Evolutionary conservation across 2,329 filamentous ascomycete genomes (phyloP).

Genomic region (Fusarium phyllophilum): DNA sequence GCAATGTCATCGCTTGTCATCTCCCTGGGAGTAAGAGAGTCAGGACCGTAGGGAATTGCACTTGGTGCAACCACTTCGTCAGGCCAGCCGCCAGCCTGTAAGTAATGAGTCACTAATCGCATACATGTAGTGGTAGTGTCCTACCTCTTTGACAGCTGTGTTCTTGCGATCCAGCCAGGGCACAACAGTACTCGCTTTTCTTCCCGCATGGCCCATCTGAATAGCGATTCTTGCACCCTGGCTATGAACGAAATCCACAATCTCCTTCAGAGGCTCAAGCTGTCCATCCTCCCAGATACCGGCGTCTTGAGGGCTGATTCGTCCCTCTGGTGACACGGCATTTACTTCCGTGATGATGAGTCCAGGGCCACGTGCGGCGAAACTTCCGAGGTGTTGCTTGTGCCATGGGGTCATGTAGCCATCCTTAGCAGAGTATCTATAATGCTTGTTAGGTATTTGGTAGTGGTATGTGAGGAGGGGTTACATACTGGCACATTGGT

Average conservation of each 20-base stretch:
- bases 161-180: constrained; percentile 43
- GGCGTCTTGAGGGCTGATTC: constrained; percentile 75
- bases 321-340: constrained; percentile 70
- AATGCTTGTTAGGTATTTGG: neutral
- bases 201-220: constrained; percentile 76
- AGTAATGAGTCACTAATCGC: neutral
- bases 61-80: constrained; percentile 40
- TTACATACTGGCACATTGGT: constrained; percentile 58
- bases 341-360: constrained; percentile 76
- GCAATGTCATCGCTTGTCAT: constrained; percentile 40
- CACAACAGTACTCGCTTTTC: constrained; percentile 58
- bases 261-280: constrained; percentile 65
- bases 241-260: constrained; percentile 70
- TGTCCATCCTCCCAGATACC: constrained; percentile 80
- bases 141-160: constrained; percentile 38
- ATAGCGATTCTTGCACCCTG: constrained; percentile 74
- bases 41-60: constrained; percentile 34
- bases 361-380: constrained; percentile 59
- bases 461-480: neutral
- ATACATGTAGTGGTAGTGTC: no score
- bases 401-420: constrained; percentile 57
- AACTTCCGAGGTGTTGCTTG: constrained; percentile 52
- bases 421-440: constrained; percentile 49
- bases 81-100: constrained; percentile 40
- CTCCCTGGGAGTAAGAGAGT: constrained; percentile 33